Evolutionary conservation across 768 basidiomycete genomes (phyloP).

Genomic region (Grammothele lineata): DNA sequence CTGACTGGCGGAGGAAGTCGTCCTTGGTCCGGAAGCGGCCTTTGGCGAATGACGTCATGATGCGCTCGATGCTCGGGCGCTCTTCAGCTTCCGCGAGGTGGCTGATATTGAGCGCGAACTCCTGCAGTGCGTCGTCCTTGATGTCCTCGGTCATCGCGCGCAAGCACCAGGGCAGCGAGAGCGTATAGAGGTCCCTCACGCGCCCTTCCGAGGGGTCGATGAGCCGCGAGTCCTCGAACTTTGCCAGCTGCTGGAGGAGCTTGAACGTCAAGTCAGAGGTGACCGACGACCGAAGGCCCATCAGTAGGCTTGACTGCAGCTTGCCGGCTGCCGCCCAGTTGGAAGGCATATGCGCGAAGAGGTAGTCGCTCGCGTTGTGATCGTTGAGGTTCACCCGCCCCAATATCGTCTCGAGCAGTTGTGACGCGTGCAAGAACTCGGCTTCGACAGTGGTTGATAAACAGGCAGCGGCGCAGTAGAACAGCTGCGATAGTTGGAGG

Average conservation of each 20-base stretch:
- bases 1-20: slow-evolving; percentile 89
- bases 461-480: slow-evolving; percentile 82
- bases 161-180: slow-evolving; percentile 85
- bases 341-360: slow-evolving; percentile 62
- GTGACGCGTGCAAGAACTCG: slow-evolving; percentile 69
- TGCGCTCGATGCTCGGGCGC: slow-evolving; percentile 74
- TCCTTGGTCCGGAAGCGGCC: slow-evolving; percentile 87
- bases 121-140: slow-evolving; percentile 54
- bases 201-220: slow-evolving; percentile 70
- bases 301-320: slow-evolving; percentile 68
- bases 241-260: slow-evolving; percentile 59
- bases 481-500: slow-evolving; percentile 72
- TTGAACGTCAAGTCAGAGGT: slow-evolving; percentile 66
- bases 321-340: slow-evolving; percentile 65
- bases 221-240: slow-evolving; percentile 55
- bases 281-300: slow-evolving; percentile 74
- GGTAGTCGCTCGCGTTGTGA: slow-evolving; percentile 56
- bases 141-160: slow-evolving; percentile 67
- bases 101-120: slow-evolving; percentile 72
- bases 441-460: slow-evolving; percentile 77
- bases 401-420: slow-evolving; percentile 62
- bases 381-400: slow-evolving; percentile 70
- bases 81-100: slow-evolving; percentile 68
- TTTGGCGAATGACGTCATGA: slow-evolving; percentile 88
- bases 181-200: slow-evolving; percentile 77